phyloP scores from a whole-genome alignment of 805 yeast genomes.

The Naumovozyma castellii region DNA sequence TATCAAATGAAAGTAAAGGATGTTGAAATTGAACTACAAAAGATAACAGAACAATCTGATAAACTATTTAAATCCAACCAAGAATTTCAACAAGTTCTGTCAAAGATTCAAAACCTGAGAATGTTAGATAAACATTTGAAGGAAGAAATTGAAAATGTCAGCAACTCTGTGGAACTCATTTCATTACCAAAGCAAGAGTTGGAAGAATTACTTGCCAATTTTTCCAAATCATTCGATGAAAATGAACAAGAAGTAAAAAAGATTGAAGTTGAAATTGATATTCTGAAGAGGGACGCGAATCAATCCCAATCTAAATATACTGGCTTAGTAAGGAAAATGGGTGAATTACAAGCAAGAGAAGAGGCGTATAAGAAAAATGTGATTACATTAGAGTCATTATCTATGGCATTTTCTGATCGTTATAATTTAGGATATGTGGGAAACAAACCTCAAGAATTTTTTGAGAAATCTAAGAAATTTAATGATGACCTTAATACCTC shows the following conservation, averaged over 20 bases:
- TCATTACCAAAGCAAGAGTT: constrained; percentile 33
- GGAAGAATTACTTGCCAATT: constrained; percentile 33
- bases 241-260: constrained; percentile 25
- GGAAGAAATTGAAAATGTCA: constrained; percentile 45
- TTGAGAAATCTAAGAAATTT: neutral
- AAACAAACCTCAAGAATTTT: neutral
- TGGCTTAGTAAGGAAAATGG: constrained; percentile 40
- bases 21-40: constrained; percentile 42
- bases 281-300: constrained; percentile 19
- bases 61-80: constrained; percentile 65
- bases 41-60: constrained; percentile 50
- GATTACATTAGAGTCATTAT: neutral
- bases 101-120: constrained; percentile 48
- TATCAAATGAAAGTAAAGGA: constrained; percentile 41
- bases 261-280: constrained; percentile 17
- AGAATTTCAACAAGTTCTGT: constrained; percentile 64
- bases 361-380: constrained; percentile 12
- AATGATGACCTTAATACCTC: neutral
- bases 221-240: constrained; percentile 26
- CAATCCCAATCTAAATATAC: constrained; percentile 29
- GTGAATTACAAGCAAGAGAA: constrained; percentile 43
- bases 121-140: constrained; percentile 37
- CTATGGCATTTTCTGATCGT: neutral
- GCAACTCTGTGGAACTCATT: constrained; percentile 15
- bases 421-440: neutral